These are phyloP conservation scores for Orbilia oligospora DNA, from an alignment of 2,329 filamentous ascomycete species.

Conservation along the genomic window DNA sequence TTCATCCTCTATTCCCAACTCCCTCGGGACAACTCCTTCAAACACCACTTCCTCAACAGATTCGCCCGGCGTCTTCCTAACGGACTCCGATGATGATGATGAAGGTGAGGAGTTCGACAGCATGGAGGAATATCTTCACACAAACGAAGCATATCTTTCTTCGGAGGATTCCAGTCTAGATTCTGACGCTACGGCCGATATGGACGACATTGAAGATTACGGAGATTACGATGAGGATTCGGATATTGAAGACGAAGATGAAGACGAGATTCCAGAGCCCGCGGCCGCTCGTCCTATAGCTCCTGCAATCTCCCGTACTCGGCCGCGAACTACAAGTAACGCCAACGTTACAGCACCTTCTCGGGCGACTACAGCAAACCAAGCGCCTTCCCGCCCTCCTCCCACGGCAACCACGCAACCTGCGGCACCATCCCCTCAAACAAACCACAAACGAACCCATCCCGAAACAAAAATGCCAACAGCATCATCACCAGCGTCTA, in stretches of 20 bases:
- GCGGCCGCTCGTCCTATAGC: background rate
- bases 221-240: slow-evolving; percentile 1
- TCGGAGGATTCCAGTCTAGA: background rate
- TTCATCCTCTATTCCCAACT: slow-evolving; percentile 1
- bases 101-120: slow-evolving; percentile 4
- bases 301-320: slow-evolving; percentile 9
- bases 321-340: background rate
- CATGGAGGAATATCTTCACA: slow-evolving; percentile 1
- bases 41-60: slow-evolving; percentile 22
- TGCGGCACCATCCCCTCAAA: slow-evolving; percentile 8
- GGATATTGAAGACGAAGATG: background rate
- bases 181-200: background rate
- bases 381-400: slow-evolving; percentile 1
- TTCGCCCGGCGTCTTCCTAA: slow-evolving; percentile 36
- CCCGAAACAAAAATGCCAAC: slow-evolving; percentile 19
- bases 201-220: background rate
- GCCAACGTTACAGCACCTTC: slow-evolving; percentile 24
- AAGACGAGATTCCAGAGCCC: background rate
- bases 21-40: slow-evolving; percentile 29
- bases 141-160: background rate
- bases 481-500: slow-evolving; percentile 8
- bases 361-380: slow-evolving; percentile 30
- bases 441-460: slow-evolving; percentile 33
- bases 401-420: slow-evolving; percentile 14
- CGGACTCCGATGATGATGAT: background rate